Conservation (phyloP, 2,329 filamentous ascomycete genomes). For the Escovopsis sp. region DNA sequence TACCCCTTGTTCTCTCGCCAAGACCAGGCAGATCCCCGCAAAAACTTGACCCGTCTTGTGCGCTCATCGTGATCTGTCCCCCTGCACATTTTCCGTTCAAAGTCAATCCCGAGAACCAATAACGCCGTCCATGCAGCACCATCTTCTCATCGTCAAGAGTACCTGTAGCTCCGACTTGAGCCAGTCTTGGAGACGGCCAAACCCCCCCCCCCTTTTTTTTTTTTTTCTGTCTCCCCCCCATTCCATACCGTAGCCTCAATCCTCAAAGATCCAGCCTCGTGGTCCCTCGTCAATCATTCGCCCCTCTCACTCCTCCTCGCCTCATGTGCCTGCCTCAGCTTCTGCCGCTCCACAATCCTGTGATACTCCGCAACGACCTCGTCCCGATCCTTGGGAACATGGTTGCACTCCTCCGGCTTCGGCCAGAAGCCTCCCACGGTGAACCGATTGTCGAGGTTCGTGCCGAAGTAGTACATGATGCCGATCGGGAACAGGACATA, state of each 20-base stretch:
- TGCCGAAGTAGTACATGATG: constrained; percentile 99
- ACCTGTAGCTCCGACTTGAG: no score
- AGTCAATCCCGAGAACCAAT: neutral
- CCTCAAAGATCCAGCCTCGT: no score
- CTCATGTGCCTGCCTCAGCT: constrained; percentile 56
- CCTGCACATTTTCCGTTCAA: no score
- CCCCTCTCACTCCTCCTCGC: constrained; percentile 11
- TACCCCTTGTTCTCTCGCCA: neutral
- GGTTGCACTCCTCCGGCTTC: constrained; percentile 60
- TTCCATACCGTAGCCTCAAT: neutral
- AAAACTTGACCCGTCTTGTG: no score
- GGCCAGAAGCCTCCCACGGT: constrained; percentile 89
- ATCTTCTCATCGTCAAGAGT: neutral
- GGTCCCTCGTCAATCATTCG: constrained; percentile 3
- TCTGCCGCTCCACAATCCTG: constrained; percentile 47
- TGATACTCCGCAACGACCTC: constrained; percentile 74
- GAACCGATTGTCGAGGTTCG: constrained; percentile 90
- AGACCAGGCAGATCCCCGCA: no score
- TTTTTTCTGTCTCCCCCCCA: neutral
- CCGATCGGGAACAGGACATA: constrained; percentile 98
- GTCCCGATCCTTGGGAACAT: constrained; percentile 60
- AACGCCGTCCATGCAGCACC: constrained; percentile 7
- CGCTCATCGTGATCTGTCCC: no score
- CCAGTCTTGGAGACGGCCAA: no score
- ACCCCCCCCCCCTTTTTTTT: neutral